phyloP scores from a whole-genome alignment of 2,329 filamentous ascomycete genomes.

The Penicillium polonicum region DNA sequence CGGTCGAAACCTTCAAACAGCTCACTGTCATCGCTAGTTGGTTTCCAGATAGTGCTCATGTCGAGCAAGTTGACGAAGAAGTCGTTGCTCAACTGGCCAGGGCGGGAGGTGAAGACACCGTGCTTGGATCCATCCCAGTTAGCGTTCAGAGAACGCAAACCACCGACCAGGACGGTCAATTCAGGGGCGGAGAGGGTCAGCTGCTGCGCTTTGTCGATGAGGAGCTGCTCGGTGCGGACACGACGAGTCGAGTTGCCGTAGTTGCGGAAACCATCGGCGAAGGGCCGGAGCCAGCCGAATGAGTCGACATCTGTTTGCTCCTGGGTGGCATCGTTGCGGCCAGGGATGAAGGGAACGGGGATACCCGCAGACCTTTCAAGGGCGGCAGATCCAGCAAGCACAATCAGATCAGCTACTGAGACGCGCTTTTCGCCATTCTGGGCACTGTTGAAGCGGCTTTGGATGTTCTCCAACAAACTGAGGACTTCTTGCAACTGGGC shows the following conservation, averaged over 20 bases:
- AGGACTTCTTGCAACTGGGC: conserved; percentile 63
- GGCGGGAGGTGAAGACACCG: conserved; percentile 67
- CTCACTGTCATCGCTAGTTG: conserved; percentile 52
- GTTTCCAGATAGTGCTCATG: conserved; percentile 63
- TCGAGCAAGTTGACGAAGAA: conserved; percentile 81
- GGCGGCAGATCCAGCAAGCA: conserved; percentile 68
- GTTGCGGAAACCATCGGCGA: conserved; percentile 76
- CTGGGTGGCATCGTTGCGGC: conserved; percentile 68
- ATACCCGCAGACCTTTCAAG: conserved; percentile 69
- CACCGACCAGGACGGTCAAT: conserved; percentile 68
- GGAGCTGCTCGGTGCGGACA: conserved; percentile 65
- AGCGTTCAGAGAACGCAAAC: conserved; percentile 66
- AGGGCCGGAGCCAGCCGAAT: conserved; percentile 65
- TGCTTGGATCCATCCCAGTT: conserved; percentile 69
- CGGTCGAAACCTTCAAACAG: conserved; percentile 64
- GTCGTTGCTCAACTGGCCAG: conserved; percentile 71
- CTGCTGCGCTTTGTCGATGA: conserved; percentile 70
- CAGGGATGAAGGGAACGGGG: conserved; percentile 69
- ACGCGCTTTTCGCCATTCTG: conserved; percentile 63
- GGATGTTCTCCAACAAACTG: conserved; percentile 60
- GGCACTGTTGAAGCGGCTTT: conserved; percentile 63
- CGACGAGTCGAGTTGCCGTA: conserved; percentile 64
- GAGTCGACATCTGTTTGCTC: conserved; percentile 69
- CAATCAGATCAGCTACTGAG: conserved; percentile 75
- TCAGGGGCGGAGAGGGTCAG: conserved; percentile 70